Base-by-base conservation (phyloP, 768 basidiomycete species). In the Dacryopinax primogenitus region DNA sequence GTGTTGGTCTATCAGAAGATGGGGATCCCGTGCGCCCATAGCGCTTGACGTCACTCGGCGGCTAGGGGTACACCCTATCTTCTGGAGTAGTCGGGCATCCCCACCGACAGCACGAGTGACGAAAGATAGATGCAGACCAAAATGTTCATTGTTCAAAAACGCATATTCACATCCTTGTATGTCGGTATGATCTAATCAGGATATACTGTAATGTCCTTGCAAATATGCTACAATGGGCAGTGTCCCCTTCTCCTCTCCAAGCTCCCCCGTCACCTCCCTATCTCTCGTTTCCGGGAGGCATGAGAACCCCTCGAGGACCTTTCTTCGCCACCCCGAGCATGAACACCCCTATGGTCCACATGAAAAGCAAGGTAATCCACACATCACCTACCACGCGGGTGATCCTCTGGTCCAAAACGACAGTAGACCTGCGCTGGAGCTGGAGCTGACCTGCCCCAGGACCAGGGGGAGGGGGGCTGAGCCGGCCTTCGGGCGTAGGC, bases 121-220 rank as follows among this genome's bases (percentile, higher is more conserved):
- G n/a, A n/a, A n/a, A n/a, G n/a, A n/a, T n/a, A 23, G 18, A 44
- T 44, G 41, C 41, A 44, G 18, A 44, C 41, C 18, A 6, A 18
- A 44, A 44, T 44, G 41, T 44, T 18, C 41, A 44, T 44, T 44
- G 41, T 44, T 23, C n/a, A n/a, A n/a, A 44, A 44, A 15, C 18
- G 41, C 41, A 44, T 44, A 44, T n/a, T n/a, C n/a, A n/a, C 37
- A 39, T 39, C 37, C n/a, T 39, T 39, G 37, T n/a, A n/a, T 39
- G 37, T n/a, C 37, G 37, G 37, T n/a, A 39, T 11, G 12, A 39
- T 39, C 11, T 11, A n/a, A 39, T n/a, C 11, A 39, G 30, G 51
- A 58, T 58, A 58, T 58, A 58, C 51, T 58, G 51, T 58, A 58
- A 30, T 58, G 51, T 58, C 51, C 51, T 58, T 58, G 51, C 51